Evolutionary conservation across 495 filamentous ascomycete species (phyloP), one percentile per base, ranked within the genome.

Genomic region (Bryoglossum gracile): DNA sequence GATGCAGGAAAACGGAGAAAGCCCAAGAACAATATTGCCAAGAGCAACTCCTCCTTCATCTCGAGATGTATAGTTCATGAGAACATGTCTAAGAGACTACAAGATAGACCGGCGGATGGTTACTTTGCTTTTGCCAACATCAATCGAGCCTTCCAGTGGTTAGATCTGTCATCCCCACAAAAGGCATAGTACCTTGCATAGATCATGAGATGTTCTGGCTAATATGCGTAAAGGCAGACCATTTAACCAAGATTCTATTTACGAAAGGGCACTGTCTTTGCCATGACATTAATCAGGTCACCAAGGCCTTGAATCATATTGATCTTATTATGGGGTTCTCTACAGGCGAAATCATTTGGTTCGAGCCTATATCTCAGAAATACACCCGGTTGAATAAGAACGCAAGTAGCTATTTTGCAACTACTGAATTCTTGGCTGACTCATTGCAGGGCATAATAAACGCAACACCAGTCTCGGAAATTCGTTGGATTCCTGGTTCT

Each of bases 331-430:
- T 97, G 81, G 92, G 92, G 4, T 96, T 95, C 50, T 94, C 89
- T 2, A 90, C 88, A 0, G 89, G 88, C 19, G 92, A 98, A 60
- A 92, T 97, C 40, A 90, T 98, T 39, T 98, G 94, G 94, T 98
- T 91, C 70, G 92, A 98, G 67, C 90, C 92, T 10, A 87, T 95
- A 59, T 89, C 89, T 16, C 89, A 95, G 58, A 92, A 95, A 61
- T 98, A 98, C 62, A 86, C 86, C 2, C 82, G 94, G 4, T 75
- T 98, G 50, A 98, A 98, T 66, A 98, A 98, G 66, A 96, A 96
- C 64, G 83, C 84, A 63, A 55, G 75, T 26, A n/a, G 14, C 23
- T 35, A 21, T 2, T 36, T 8, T 26, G 6, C 3, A 16, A 30
- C n/a, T n/a, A n/a, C n/a, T n/a, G n/a, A n/a, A n/a, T n/a, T n/a